These are phyloP conservation scores for Sclerotinia trifoliorum DNA, from an alignment of 2,329 filamentous ascomycete genomes.

Conservation along the genomic window DNA sequence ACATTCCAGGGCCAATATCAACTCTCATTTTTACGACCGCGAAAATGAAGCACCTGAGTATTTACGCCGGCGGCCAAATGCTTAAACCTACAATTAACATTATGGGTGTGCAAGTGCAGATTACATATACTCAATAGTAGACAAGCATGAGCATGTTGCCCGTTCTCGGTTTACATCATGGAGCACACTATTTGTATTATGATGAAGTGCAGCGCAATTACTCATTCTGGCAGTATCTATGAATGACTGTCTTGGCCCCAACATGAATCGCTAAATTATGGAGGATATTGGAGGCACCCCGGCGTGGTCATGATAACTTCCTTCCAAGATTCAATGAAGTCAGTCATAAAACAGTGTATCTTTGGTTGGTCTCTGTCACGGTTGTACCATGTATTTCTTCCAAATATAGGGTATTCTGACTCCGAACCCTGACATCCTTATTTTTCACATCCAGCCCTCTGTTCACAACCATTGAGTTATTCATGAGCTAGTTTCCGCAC, in stretches of 20 bases:
- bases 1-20: neutral
- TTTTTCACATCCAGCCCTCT: neutral
- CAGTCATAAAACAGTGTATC: neutral
- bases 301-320: neutral
- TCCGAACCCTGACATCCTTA: neutral
- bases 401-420: too few species aligned
- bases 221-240: neutral
- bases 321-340: too few species aligned
- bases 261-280: neutral
- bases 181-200: neutral
- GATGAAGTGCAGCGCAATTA: too few species aligned
- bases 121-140: neutral
- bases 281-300: neutral
- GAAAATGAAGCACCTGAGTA: neutral
- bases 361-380: neutral
- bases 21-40: neutral
- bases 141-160: neutral
- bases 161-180: neutral
- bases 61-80: neutral
- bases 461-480: neutral
- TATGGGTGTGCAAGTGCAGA: neutral
- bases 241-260: neutral
- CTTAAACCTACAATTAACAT: neutral
- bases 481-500: neutral
- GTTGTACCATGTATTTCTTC: neutral